Evolutionary conservation across 768 basidiomycete genomes (phyloP), one percentile per base, ranked within the genome.

Genomic region (Leccinum broughii): DNA sequence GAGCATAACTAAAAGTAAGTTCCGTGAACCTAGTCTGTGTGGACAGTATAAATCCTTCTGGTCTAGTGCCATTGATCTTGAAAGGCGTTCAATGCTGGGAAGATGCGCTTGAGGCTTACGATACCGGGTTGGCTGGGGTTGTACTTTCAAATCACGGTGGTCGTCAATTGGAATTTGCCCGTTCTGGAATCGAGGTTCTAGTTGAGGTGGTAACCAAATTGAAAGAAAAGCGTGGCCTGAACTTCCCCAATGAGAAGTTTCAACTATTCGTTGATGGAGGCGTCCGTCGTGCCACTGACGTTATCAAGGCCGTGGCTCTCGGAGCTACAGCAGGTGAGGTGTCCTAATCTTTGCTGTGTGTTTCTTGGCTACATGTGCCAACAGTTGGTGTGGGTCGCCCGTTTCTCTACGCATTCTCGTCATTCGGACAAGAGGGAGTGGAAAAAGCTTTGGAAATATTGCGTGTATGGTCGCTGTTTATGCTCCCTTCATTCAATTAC

Each of bases 191-290:
- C 56, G 94, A 96, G 72, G 80, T 95, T n/a, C 83, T 97, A 15
- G 90, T 88, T 2, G 92, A 94, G 70, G 93, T 95, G 22, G 88
- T 91, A 32, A 77, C 76, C 32, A 85, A 89, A 60, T 81, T 98
- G 22, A 84, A 84, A 62, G 81, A 80, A 70, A 80, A 80, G 58
- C 82, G 89, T 14, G 86, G 89, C 2, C 74, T 92, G 41, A 78
- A 79, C 24, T 92, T 92, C 75, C 90, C 92, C 2, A 91, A 92
- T 55, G 81, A 84, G 55, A 83, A 80, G 56, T 92, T 98, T 77
- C 87, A 93, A 69, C 78, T 98, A 34, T 92, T 90, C 68, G 83
- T 94, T 13, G 96, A 99, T 68, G 96, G 96, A n/a, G 97, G 96
- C 57, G 93, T 98, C 8, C 82, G 95, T 53, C 80, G 95, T 39